Evolutionary conservation across 495 filamentous ascomycete species (phyloP).

Genomic region (Neurospora sp.): DNA sequence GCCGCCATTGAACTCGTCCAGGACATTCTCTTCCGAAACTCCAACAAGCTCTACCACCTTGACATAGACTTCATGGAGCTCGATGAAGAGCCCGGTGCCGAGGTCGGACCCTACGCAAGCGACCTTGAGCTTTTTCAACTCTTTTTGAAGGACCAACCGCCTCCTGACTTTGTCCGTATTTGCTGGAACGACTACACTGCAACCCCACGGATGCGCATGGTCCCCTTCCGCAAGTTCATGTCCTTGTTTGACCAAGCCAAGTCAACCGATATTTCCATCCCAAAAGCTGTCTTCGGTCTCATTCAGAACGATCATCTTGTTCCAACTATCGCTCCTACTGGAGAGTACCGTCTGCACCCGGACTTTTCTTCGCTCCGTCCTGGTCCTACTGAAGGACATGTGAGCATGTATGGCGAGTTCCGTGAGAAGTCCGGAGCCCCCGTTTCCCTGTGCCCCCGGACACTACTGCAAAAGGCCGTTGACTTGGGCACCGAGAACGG

Average conservation of each 20-base stretch:
- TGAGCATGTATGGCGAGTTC: conserved; percentile 55
- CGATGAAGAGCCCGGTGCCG: conserved; percentile 9
- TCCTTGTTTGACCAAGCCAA: conserved; percentile 44
- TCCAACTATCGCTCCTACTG: conserved; percentile 34
- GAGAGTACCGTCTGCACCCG: conserved; percentile 52
- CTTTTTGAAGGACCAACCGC: conserved; percentile 55
- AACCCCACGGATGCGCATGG: conserved; percentile 53
- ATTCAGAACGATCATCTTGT: conserved; percentile 47
- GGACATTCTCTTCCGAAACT: conserved; percentile 60
- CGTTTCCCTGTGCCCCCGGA: conserved; percentile 48
- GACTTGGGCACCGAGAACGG: conserved; percentile 36
- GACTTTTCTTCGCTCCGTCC: conserved; percentile 50
- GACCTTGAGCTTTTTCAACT: conserved; percentile 40
- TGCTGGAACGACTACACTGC: conserved; percentile 77
- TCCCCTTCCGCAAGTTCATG: conserved; percentile 58
- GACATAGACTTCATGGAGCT: conserved; percentile 32
- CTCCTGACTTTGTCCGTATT: conserved; percentile 61
- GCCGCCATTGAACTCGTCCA: conserved; percentile 50
- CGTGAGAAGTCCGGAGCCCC: conserved; percentile 34
- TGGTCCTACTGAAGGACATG: conserved; percentile 42
- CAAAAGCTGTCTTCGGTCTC: conserved; percentile 44
- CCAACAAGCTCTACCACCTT: conserved; percentile 56
- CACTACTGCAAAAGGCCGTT: conserved; percentile 42
- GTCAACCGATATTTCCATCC: conserved; percentile 41
- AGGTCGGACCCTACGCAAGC: conserved; percentile 10